Evolutionary conservation across 1,139 yeast species (phyloP).

Genomic region (Nakaseomyces bracarensis): DNA sequence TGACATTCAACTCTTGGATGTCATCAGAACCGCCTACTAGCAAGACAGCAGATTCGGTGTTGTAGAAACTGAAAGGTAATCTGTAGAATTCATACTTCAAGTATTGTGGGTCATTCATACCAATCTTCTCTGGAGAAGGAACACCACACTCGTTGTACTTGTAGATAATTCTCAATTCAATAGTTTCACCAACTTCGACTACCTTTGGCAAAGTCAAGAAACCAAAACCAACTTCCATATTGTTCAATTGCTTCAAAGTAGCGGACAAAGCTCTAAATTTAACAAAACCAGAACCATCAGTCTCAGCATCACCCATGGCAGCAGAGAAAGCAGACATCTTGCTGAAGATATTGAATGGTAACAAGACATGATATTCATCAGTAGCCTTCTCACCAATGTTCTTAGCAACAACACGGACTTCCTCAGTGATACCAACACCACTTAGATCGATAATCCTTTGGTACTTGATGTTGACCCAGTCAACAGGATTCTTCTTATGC

Average conservation of each 20-base stretch:
- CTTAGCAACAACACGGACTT: conserved; percentile 45
- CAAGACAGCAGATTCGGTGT: conserved; percentile 45
- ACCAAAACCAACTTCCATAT: conserved; percentile 36
- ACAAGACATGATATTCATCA: conserved; percentile 42
- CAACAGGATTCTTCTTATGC: conserved; percentile 1
- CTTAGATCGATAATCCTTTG: conserved; percentile 51
- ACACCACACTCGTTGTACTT: conserved; percentile 42
- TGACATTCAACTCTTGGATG: conserved; percentile 27
- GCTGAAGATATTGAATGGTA: conserved; percentile 40
- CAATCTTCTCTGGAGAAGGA: conserved; percentile 60
- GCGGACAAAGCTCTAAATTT: conserved; percentile 26
- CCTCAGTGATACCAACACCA: conserved; percentile 60
- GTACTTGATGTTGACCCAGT: conserved; percentile 34
- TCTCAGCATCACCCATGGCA: conserved; percentile 33
- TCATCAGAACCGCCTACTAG: conserved; percentile 38
- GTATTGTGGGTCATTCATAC: conserved; percentile 55
- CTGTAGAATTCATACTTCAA: conserved; percentile 49
- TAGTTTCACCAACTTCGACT: conserved; percentile 52
- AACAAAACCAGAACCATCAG: conserved; percentile 27
- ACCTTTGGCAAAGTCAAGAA: conserved; percentile 53
- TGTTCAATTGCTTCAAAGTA: conserved; percentile 9
- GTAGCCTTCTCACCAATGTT: conserved; percentile 53
- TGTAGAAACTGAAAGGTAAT: conserved; percentile 56
- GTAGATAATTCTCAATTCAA: conserved; percentile 45
- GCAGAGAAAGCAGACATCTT: conserved; percentile 45